phyloP scores from a whole-genome alignment of 2,329 filamentous ascomycete genomes.

The Uncinocarpus reesii region DNA sequence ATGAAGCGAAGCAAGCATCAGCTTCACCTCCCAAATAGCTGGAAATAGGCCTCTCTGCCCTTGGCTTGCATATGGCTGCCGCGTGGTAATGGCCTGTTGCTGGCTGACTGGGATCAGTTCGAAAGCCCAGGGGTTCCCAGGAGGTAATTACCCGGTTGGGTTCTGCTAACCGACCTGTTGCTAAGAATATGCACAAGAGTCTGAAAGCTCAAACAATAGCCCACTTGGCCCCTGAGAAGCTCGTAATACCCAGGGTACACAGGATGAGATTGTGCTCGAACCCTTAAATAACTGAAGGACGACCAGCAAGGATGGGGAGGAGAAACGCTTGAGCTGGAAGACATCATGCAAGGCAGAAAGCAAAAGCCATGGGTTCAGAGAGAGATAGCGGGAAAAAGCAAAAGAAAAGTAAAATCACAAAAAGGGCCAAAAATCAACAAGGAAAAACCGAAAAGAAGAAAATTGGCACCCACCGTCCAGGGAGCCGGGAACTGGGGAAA shows the following conservation, averaged over 20 bases:
- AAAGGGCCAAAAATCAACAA: not conserved
- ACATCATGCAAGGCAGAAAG: conserved; percentile 4
- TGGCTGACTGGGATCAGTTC: not conserved
- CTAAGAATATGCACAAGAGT: conserved; percentile 9
- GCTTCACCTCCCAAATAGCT: not conserved
- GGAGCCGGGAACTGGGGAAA: conserved; percentile 12
- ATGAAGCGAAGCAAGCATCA: not conserved
- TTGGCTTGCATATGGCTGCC: conserved; percentile 11
- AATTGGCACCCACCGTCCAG: conserved; percentile 8
- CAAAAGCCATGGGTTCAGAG: conserved; percentile 5
- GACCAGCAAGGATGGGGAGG: not conserved
- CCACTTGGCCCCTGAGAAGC: too few species aligned
- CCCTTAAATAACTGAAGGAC: not conserved
- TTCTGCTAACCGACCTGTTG: conserved; percentile 7
- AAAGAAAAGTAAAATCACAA: not conserved
- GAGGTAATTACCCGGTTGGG: conserved; percentile 9
- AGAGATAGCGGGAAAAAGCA: conserved; percentile 1
- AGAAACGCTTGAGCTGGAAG: not conserved
- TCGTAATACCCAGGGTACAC: not conserved
- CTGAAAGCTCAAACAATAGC: conserved; percentile 2
- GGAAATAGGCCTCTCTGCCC: conserved; percentile 2
- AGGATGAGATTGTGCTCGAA: not conserved
- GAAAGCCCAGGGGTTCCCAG: conserved; percentile 1
- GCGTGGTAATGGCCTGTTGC: conserved; percentile 5
- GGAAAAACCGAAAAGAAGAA: conserved; percentile 11